These are phyloP conservation scores for Plasmodium vinckei DNA, from an alignment of 169 alveolate genomes.

Conservation along the genomic window DNA sequence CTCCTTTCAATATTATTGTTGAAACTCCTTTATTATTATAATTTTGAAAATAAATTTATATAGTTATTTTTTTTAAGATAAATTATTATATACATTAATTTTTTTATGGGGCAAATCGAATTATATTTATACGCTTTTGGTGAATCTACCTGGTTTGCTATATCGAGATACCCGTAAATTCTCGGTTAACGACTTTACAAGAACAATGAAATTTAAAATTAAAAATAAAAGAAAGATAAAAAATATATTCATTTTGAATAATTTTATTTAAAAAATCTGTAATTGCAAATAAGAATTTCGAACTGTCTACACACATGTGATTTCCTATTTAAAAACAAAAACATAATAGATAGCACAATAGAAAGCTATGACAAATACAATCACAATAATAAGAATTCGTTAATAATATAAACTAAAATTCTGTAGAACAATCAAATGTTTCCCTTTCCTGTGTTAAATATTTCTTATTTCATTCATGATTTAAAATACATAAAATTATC, in stretches of 20 bases:
- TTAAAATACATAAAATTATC: not conserved
- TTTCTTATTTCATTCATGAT: not conserved
- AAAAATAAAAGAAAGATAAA: conserved; percentile 30
- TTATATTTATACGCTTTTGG: too few relatives aligned
- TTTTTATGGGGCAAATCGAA: not conserved
- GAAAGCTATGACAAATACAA: too few relatives aligned
- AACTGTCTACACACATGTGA: not conserved
- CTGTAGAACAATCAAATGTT: not conserved
- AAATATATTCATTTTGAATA: conserved; percentile 40
- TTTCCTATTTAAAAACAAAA: not conserved
- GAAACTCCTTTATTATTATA: conserved; percentile 45
- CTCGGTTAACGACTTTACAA: conserved; percentile 44
- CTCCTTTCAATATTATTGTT: conserved; percentile 69
- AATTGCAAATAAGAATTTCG: not conserved
- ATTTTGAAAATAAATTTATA: conserved; percentile 13
- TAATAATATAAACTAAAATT: too few relatives aligned
- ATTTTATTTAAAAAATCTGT: conserved; percentile 14
- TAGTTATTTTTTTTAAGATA: conserved; percentile 7
- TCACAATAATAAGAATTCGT: too few relatives aligned
- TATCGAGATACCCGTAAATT: conserved; percentile 59
- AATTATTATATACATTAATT: not conserved
- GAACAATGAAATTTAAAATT: conserved; percentile 1
- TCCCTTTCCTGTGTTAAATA: not conserved
- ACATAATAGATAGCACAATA: not conserved
- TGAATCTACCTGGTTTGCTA: conserved; percentile 26